Conservation (phyloP, 768 basidiomycete genomes). For the Suillus alpinus region DNA sequence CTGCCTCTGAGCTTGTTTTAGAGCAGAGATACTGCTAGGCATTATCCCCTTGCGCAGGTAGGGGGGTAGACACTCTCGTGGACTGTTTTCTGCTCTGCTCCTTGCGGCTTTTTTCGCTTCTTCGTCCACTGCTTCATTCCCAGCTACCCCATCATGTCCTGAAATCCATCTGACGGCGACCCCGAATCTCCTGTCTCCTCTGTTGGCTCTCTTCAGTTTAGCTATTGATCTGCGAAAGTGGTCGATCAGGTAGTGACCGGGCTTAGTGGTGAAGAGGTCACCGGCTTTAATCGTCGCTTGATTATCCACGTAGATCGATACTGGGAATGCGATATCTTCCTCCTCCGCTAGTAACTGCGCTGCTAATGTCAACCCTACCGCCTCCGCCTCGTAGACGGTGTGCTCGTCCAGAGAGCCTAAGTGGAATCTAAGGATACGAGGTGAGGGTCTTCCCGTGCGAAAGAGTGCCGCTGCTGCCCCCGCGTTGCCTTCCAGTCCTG, state of each 20-base stretch:
- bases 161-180: constrained; percentile 5
- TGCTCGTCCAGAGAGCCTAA: constrained; percentile 15
- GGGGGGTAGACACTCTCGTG: background rate
- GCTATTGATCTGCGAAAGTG: background rate
- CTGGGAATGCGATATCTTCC: background rate
- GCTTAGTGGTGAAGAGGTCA: constrained; percentile 2
- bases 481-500: constrained; percentile 15
- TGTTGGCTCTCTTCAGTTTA: background rate
- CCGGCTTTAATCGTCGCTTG: constrained; percentile 24
- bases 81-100: background rate
- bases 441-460: background rate
- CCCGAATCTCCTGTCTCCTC: background rate
- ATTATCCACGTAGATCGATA: constrained; percentile 19
- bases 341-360: constrained; percentile 5
- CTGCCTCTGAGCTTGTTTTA: too few relatives aligned
- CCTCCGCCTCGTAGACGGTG: constrained; percentile 27
- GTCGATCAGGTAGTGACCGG: constrained; percentile 3
- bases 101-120: constrained; percentile 22
- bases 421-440: background rate
- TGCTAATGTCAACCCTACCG: constrained; percentile 16
- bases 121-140: constrained; percentile 20
- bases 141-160: constrained; percentile 9
- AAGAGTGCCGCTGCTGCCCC: constrained; percentile 19
- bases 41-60: background rate
- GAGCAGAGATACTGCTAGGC: constrained; percentile 8